Evolutionary conservation across 352 stramenopile species (phyloP).

Genomic region (Globisporangium ultimum): DNA sequence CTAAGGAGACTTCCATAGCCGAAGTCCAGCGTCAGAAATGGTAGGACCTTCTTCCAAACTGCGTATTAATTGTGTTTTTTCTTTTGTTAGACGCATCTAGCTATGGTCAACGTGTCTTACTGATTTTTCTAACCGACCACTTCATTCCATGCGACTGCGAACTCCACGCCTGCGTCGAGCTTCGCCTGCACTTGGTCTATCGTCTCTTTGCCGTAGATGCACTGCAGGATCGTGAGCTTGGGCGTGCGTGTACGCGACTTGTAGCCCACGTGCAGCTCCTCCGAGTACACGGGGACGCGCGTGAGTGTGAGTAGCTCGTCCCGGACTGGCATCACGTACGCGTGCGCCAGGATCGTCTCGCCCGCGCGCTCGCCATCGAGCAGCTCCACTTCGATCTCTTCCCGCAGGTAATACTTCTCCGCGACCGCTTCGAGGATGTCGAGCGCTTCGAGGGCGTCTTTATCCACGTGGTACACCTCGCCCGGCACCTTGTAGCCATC

Average conservation of each 20-base stretch:
- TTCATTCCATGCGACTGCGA: slow-evolving; percentile 39
- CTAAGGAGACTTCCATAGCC: too few relatives aligned
- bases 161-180: slow-evolving; percentile 37
- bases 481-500: slow-evolving; percentile 46
- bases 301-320: slow-evolving; percentile 48
- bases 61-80: too few relatives aligned
- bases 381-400: slow-evolving; percentile 55
- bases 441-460: slow-evolving; percentile 45
- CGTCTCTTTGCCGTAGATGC: slow-evolving; percentile 42
- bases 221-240: slow-evolving; percentile 51
- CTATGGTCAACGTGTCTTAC: too few relatives aligned
- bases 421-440: slow-evolving; percentile 77
- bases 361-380: slow-evolving; percentile 37
- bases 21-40: too few relatives aligned
- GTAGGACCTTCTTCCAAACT: too few relatives aligned
- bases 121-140: not conserved
- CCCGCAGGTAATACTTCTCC: slow-evolving; percentile 61
- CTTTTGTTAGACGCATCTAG: too few relatives aligned
- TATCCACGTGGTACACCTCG: slow-evolving; percentile 64
- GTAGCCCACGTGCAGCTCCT: slow-evolving; percentile 41
- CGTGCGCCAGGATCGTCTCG: slow-evolving; percentile 36
- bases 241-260: slow-evolving; percentile 36
- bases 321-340: slow-evolving; percentile 55
- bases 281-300: slow-evolving; percentile 54
- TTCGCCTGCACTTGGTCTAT: slow-evolving; percentile 34